Base-by-base conservation (phyloP, 176 grass and related monocot species). In the Carex kokanica region DNA sequence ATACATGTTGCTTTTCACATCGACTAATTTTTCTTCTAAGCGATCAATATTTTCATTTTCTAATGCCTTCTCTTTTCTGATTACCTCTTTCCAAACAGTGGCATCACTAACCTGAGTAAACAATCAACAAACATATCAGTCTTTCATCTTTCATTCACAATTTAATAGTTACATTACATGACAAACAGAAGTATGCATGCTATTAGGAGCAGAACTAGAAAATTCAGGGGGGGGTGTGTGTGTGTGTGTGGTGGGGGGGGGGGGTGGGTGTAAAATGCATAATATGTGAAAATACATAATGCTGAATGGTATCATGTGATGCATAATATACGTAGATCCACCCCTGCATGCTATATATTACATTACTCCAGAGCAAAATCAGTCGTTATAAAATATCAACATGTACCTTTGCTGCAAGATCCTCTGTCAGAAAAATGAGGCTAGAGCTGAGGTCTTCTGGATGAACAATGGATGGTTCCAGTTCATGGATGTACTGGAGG, bases 391-490 rank as follows among this genome's bases (percentile, higher is more conserved):
- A 86, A 25, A 96, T 88, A 45, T 88, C 79, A 60, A 89, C 74
- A 72, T 96, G 86, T 7, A 97, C 78, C 68, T 97, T 97, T 4
- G 91, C 91, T 15, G 94, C 91, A 47, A 91, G 90, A 83, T 97
- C 94, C 80, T 97, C 94, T 2, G 91, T 93, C 27, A 97, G 89
- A 88, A 90, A 94, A 64, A 97, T 84, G 9, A 89, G 89, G 20
- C 86, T 85, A 3, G 94, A 91, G 82, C 86, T 86, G 0, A 97
- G 82, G 58, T 78, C 93, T 34, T 81, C 93, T 25, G 54, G 86
- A 1, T 84, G 86, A 49, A 85, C 58, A 47, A 92, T 83, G 29
- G 88, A 85, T 67, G 88, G 85, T 34, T 87, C 88, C 71, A 94
- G 86, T 83, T 94, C 89, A 55, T 94, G 89, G 85, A 97, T 88